Evolutionary conservation across 31 red algal species (phyloP).

Genomic region (Porphyra umbilicalis): DNA sequence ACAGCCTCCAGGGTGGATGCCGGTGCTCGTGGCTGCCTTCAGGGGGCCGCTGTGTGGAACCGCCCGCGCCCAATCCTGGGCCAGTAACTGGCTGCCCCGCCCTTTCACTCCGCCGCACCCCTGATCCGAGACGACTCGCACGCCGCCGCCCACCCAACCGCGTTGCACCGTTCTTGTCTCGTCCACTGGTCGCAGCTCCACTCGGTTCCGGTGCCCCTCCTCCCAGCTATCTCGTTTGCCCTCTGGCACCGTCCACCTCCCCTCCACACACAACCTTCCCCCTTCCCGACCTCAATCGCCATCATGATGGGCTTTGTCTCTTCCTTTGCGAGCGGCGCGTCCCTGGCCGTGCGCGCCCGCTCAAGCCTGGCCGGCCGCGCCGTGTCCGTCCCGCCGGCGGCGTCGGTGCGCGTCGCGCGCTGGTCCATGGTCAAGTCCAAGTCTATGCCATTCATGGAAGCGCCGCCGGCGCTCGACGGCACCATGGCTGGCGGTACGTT

Average conservation of each 20-base stretch:
- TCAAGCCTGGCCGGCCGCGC: background rate
- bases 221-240: background rate
- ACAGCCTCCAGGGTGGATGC: no score
- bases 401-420: background rate
- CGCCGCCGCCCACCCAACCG: no score
- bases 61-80: no score
- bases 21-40: no score
- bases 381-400: background rate
- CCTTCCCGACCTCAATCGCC: background rate
- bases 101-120: no score
- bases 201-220: no score
- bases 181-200: no score
- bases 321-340: background rate
- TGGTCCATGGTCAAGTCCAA: constrained; percentile 57
- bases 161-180: no score
- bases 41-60: no score
- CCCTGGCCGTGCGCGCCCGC: background rate
- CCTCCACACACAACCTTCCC: no score
- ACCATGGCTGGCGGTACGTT: constrained; percentile 31
- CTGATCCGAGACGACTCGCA: no score
- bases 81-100: no score
- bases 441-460: constrained; percentile 83
- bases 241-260: background rate
- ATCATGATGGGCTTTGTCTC: background rate
- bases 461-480: constrained; percentile 62